Conservation (phyloP, 75 land plant genomes). For the Adiantum capillusveneris region DNA sequence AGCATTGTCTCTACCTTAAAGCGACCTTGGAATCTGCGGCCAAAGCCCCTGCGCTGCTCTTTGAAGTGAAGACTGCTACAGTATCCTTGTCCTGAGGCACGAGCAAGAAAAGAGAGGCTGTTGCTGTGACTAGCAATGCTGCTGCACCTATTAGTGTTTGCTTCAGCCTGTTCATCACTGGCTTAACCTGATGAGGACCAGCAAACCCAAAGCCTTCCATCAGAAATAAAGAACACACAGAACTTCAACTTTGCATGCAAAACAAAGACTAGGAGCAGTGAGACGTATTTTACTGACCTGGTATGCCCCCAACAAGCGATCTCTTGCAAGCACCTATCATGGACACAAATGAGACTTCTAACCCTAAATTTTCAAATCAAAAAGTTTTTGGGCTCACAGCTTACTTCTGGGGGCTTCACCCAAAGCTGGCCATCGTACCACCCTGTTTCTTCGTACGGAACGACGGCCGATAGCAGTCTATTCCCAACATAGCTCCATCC, state of each 20-base stretch:
- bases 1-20: slow-evolving; percentile 33
- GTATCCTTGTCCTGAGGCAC: slow-evolving; percentile 44
- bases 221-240: no score
- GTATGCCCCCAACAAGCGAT: slow-evolving; percentile 28
- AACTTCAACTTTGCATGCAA: not conserved
- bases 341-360: not conserved
- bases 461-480: slow-evolving; percentile 77
- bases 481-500: slow-evolving; percentile 97
- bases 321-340: slow-evolving; percentile 25
- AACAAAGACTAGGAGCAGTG: not conserved
- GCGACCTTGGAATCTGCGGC: slow-evolving; percentile 31
- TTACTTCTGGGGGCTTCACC: slow-evolving; percentile 94
- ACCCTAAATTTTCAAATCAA: not conserved
- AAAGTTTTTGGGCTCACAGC: not conserved
- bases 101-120: slow-evolving; percentile 46
- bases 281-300: slow-evolving; percentile 8
- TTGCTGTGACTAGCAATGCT: slow-evolving; percentile 48
- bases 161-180: slow-evolving; percentile 76
- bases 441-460: slow-evolving; percentile 89
- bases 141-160: slow-evolving; percentile 75
- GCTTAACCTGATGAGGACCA: slow-evolving; percentile 49
- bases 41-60: slow-evolving; percentile 12
- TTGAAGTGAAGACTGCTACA: slow-evolving; percentile 14
- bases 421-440: slow-evolving; percentile 98
- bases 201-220: no score